phyloP scores from a whole-genome alignment of 2,329 filamentous ascomycete genomes.

The Alternaria novae-zelandiae region DNA sequence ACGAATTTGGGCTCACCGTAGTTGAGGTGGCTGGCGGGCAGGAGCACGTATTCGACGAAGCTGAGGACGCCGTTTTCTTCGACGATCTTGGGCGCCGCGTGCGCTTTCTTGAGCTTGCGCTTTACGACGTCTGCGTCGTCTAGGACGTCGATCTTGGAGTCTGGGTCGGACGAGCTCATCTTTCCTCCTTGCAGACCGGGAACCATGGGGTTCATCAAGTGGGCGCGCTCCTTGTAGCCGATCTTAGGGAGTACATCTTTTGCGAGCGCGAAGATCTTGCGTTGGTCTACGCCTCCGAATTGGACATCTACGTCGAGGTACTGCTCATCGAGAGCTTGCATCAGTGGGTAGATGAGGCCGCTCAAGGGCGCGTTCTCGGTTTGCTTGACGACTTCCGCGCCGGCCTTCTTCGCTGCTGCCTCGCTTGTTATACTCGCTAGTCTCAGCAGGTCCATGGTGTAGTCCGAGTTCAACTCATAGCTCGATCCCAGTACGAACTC shows the following conservation, averaged over 20 bases:
- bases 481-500: slow-evolving; percentile 83
- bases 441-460: slow-evolving; percentile 89
- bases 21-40: slow-evolving; percentile 74
- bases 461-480: slow-evolving; percentile 73
- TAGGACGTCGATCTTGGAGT: slow-evolving; percentile 93
- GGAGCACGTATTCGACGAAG: slow-evolving; percentile 85
- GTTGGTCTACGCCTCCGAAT: slow-evolving; percentile 79
- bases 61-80: slow-evolving; percentile 87
- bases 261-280: slow-evolving; percentile 87
- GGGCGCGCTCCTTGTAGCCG: slow-evolving; percentile 77
- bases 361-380: slow-evolving; percentile 75
- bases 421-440: slow-evolving; percentile 73
- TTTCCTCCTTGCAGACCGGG: slow-evolving; percentile 82
- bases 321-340: slow-evolving; percentile 88
- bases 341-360: slow-evolving; percentile 80
- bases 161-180: slow-evolving; percentile 73
- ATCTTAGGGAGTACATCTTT: slow-evolving; percentile 85
- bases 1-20: slow-evolving; percentile 65
- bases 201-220: slow-evolving; percentile 87
- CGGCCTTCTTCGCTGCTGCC: slow-evolving; percentile 86
- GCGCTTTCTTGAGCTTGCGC: slow-evolving; percentile 75
- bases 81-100: slow-evolving; percentile 74
- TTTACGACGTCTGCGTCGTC: slow-evolving; percentile 75
- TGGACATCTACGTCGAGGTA: slow-evolving; percentile 86
- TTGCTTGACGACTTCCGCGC: slow-evolving; percentile 95